Conservation (phyloP, 2,329 filamentous ascomycete genomes). For the Xylariaceae sp. region DNA sequence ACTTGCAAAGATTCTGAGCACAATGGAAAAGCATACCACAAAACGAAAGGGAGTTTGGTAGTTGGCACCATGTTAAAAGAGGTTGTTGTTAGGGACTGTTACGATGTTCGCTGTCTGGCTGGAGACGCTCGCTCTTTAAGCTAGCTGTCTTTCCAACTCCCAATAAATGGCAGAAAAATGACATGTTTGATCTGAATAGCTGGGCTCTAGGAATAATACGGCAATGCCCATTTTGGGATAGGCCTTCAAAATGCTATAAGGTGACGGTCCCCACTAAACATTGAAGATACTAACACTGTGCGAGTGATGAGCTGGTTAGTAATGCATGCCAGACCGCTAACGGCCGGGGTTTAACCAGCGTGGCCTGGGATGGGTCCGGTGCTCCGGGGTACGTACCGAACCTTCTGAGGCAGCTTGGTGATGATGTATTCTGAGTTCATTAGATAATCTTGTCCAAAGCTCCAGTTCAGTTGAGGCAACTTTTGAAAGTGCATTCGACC, state of each 20-base stretch:
- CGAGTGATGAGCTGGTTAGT: no score
- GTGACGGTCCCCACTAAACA: no score
- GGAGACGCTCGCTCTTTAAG: neutral
- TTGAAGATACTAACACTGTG: no score
- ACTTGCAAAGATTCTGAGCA: neutral
- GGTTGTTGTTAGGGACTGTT: neutral
- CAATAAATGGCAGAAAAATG: no score
- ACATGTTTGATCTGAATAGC: no score
- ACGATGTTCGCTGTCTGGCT: neutral
- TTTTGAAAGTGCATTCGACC: constrained; percentile 26
- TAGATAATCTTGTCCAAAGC: constrained; percentile 30
- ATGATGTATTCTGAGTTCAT: constrained; percentile 33
- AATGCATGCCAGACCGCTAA: no score
- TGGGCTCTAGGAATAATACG: no score
- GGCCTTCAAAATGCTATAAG: no score
- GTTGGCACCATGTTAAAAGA: neutral
- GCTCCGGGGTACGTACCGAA: constrained; percentile 13
- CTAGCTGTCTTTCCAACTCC: no score
- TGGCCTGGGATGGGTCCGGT: neutral
- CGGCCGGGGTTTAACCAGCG: no score
- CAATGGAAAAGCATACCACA: neutral
- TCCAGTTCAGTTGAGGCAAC: constrained; percentile 31
- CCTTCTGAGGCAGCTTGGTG: constrained; percentile 20
- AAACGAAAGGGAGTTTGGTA: neutral
- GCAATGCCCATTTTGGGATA: no score